A percentile compares a stretch with the other conserved stretches of the same genome.
These are phyloP conservation scores for Hamigera avellanea DNA, from an alignment of 495 filamentous ascomycete genomes.

Conservation along the genomic window DNA sequence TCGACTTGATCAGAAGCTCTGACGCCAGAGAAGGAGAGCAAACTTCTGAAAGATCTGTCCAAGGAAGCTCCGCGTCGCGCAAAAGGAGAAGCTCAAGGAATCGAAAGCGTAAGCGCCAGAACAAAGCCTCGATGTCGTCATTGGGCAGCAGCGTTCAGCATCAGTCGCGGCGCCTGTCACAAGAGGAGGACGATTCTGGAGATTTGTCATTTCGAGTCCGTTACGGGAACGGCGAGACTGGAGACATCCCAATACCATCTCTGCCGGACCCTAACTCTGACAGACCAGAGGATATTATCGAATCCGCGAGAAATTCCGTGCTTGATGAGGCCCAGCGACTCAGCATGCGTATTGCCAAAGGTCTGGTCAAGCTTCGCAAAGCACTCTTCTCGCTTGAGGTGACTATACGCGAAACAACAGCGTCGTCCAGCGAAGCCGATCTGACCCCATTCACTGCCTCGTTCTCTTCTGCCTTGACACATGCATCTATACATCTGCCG, in stretches of 20 bases:
- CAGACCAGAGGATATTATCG: conserved; percentile 18
- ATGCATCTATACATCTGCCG: conserved; percentile 37
- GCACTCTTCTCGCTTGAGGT: conserved; percentile 42
- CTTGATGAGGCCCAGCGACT: conserved; percentile 39
- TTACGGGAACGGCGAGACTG: conserved; percentile 53
- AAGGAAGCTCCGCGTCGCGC: conserved; percentile 9
- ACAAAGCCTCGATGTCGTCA: conserved; percentile 31
- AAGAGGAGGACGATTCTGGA: conserved; percentile 15
- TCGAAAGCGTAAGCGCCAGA: conserved; percentile 48
- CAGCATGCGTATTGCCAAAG: conserved; percentile 43
- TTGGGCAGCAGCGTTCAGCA: conserved; percentile 28
- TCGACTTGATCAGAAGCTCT: conserved; percentile 53
- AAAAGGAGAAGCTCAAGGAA: conserved; percentile 25
- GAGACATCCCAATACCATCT: conserved; percentile 36
- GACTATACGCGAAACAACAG: conserved; percentile 16
- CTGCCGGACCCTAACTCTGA: conserved; percentile 18
- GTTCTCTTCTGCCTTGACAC: conserved; percentile 37
- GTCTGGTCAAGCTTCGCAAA: conserved; percentile 44
- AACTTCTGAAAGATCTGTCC: conserved; percentile 4
- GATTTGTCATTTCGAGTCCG: conserved; percentile 40
- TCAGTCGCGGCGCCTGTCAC: conserved; percentile 29
- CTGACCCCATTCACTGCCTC: conserved; percentile 21
- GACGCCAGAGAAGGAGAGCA: conserved; percentile 35
- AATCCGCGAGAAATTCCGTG: conserved; percentile 30
- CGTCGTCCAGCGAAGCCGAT: conserved; percentile 10